These are phyloP conservation scores for Diplodia scrobiculata DNA, from an alignment of 2,329 filamentous ascomycete genomes.

Conservation along the genomic window DNA sequence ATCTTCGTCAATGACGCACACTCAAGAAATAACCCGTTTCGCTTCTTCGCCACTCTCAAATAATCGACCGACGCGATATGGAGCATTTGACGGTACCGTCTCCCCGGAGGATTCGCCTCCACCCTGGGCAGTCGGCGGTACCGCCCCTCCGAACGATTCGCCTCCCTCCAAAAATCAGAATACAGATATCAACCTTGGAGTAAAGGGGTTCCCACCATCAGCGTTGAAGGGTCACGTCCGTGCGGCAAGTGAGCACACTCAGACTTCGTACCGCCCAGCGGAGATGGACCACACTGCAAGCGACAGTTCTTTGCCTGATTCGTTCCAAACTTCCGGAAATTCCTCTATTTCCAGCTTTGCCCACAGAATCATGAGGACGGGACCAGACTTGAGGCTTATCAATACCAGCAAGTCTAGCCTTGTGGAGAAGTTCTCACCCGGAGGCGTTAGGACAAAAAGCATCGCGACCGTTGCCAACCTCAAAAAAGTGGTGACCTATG, in stretches of 20 bases:
- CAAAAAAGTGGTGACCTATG: constrained; percentile 20
- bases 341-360: constrained; percentile 38
- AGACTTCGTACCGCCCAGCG: background rate
- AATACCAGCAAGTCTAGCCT: constrained; percentile 20
- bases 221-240: background rate
- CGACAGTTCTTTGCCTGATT: constrained; percentile 2
- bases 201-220: background rate
- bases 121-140: background rate
- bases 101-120: background rate
- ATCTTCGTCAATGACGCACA: background rate
- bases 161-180: background rate
- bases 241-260: background rate
- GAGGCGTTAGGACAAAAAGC: background rate
- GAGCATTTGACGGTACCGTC: background rate
- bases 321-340: constrained; percentile 21
- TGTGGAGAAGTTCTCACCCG: background rate
- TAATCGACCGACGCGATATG: background rate
- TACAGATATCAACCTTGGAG: background rate
- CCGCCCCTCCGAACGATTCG: background rate
- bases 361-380: constrained; percentile 34
- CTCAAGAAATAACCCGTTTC: background rate
- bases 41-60: background rate
- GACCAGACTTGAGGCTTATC: constrained; percentile 36
- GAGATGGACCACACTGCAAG: background rate
- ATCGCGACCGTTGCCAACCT: background rate